Evolutionary conservation across 306 rosid species (phyloP).

Genomic region (Cicer bijugum): DNA sequence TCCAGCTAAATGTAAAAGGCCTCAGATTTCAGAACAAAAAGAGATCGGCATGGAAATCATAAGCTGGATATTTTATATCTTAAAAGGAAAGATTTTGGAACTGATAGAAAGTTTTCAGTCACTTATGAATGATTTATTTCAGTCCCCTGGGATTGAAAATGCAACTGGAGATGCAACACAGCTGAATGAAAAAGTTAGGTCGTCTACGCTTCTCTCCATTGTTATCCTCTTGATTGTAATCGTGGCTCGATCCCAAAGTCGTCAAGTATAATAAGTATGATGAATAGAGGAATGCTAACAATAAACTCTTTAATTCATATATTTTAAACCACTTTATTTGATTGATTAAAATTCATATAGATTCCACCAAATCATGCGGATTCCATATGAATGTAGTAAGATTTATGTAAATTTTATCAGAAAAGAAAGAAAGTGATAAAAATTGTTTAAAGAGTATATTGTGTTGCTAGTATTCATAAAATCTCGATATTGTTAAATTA

Average conservation of each 20-base stretch:
- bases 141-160: constrained; percentile 38
- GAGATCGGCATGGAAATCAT: constrained; percentile 46
- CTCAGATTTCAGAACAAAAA: constrained; percentile 38
- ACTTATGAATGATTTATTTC: constrained; percentile 55
- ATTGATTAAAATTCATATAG: no score
- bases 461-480: no score
- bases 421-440: no score
- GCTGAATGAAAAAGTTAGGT: constrained; percentile 55
- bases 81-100: constrained; percentile 56
- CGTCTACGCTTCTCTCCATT: constrained; percentile 63
- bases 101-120: constrained; percentile 55
- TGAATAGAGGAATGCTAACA: not conserved
- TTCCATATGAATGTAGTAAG: no score
- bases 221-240: constrained; percentile 58
- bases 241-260: constrained; percentile 48
- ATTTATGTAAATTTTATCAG: no score
- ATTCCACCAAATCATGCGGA: no score
- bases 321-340: no score
- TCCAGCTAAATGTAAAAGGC: constrained; percentile 47
- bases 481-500: no score
- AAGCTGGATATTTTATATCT: constrained; percentile 55
- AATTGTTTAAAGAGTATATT: no score
- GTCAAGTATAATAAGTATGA: constrained; percentile 14
- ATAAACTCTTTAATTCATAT: no score
- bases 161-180: constrained; percentile 34